These are phyloP conservation scores for Podospora pseudoanserina DNA, from an alignment of 495 filamentous ascomycete genomes.

Conservation along the genomic window DNA sequence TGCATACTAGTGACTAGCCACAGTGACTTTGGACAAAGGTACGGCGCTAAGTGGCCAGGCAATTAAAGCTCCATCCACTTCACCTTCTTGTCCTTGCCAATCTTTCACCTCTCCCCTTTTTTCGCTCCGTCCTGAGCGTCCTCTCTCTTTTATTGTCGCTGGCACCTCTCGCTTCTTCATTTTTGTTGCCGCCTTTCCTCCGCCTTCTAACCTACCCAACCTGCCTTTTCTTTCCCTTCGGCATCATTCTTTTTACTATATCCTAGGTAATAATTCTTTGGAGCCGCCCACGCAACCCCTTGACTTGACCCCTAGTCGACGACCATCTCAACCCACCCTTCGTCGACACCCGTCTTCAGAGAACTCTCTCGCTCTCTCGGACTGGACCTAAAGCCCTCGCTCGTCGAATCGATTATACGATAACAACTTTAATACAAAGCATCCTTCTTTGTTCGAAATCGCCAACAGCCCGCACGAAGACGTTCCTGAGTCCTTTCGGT, in stretches of 20 bases:
- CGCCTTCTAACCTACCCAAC: conserved; percentile 20
- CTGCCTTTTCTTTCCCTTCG: conserved; percentile 27
- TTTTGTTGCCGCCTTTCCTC: conserved; percentile 21
- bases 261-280: conserved; percentile 9
- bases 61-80: conserved; percentile 29
- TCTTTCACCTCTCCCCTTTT: conserved; percentile 27
- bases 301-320: background rate
- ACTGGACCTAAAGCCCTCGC: conserved; percentile 19
- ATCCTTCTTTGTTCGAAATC: conserved; percentile 24
- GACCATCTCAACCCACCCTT: conserved; percentile 9
- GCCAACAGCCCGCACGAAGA: background rate
- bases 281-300: background rate
- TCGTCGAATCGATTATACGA: conserved; percentile 8
- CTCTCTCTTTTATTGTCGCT: conserved; percentile 19
- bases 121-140: conserved; percentile 13
- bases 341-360: conserved; percentile 4
- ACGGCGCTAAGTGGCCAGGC: conserved; percentile 16
- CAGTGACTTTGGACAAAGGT: conserved; percentile 11
- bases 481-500: conserved; percentile 2
- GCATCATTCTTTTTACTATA: conserved; percentile 25
- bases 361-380: conserved; percentile 26
- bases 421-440: conserved; percentile 30
- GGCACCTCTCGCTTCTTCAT: conserved; percentile 29
- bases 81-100: conserved; percentile 19
- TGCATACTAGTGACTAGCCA: background rate